These are phyloP conservation scores for Prunus dulcis DNA, from an alignment of 306 rosid genomes.

Conservation along the genomic window DNA sequence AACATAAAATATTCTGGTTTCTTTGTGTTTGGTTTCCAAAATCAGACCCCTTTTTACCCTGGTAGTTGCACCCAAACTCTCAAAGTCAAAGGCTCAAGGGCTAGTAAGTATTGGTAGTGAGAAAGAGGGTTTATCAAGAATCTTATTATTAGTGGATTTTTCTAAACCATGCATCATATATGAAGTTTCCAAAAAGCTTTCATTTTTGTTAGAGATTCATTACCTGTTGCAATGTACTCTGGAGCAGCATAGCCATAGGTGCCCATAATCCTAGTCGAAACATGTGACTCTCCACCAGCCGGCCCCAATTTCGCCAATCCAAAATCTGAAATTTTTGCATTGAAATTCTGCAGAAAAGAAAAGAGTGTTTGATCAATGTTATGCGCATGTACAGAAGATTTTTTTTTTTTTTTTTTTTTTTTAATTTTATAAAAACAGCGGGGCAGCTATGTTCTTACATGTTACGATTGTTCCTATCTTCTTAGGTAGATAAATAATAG, in stretches of 20 bases:
- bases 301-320: slow-evolving; percentile 92
- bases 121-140: too few relatives aligned
- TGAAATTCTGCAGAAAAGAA: slow-evolving; percentile 48
- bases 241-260: slow-evolving; percentile 88
- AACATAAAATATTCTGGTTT: too few relatives aligned
- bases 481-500: slow-evolving; percentile 7
- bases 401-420: too few relatives aligned
- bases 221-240: slow-evolving; percentile 83
- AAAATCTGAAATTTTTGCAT: slow-evolving; percentile 81
- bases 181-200: background rate
- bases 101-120: too few relatives aligned
- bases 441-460: too few relatives aligned
- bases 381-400: background rate
- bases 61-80: too few relatives aligned
- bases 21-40: too few relatives aligned
- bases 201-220: slow-evolving; percentile 10
- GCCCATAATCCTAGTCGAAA: slow-evolving; percentile 84
- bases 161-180: background rate
- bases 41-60: too few relatives aligned
- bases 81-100: too few relatives aligned
- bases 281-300: slow-evolving; percentile 66
- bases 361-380: background rate
- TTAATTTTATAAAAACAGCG: too few relatives aligned
- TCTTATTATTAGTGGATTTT: too few relatives aligned
- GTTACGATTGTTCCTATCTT: background rate